These are phyloP conservation scores for Acanthamoeba sp. DNA, from an alignment of 208 protist genomes.

Conservation along the genomic window DNA sequence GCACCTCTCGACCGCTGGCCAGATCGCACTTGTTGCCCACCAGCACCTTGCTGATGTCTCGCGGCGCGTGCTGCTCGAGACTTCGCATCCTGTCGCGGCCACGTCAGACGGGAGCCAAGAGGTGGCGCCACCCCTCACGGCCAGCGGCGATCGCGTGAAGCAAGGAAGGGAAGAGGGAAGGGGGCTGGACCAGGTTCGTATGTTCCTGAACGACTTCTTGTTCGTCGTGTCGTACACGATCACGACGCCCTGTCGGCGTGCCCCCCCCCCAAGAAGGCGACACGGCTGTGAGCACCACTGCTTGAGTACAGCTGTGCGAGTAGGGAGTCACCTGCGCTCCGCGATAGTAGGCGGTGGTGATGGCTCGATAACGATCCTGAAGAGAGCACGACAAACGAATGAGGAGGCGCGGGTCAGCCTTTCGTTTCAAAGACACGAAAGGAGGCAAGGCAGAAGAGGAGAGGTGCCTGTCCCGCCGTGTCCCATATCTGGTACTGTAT, in stretches of 20 bases:
- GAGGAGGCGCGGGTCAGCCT: too few relatives aligned
- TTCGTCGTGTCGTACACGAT: slow-evolving; percentile 97
- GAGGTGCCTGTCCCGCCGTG: background rate
- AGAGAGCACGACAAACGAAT: too few relatives aligned
- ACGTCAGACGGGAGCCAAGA: too few relatives aligned
- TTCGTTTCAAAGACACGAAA: too few relatives aligned
- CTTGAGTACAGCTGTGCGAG: background rate
- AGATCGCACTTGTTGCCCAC: slow-evolving; percentile 64
- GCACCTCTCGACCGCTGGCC: background rate
- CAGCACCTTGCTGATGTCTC: slow-evolving; percentile 14
- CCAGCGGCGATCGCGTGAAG: too few relatives aligned
- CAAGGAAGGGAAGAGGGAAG: too few relatives aligned
- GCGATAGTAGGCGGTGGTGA: slow-evolving; percentile 10
- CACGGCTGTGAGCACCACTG: too few relatives aligned
- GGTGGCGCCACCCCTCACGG: too few relatives aligned
- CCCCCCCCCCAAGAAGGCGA: background rate
- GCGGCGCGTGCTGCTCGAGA: slow-evolving; percentile 14
- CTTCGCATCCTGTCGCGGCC: slow-evolving; percentile 3
- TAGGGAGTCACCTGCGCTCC: background rate
- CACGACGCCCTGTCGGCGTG: slow-evolving; percentile 97
- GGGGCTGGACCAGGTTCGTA: slow-evolving; percentile 89
- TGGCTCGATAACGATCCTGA: slow-evolving; percentile 16
- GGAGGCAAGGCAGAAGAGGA: too few relatives aligned
- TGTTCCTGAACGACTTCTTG: slow-evolving; percentile 96
- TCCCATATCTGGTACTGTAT: background rate